Evolutionary conservation across 1,284 basidiomycete species (phyloP).

Genomic region (Volvariella surrecta): DNA sequence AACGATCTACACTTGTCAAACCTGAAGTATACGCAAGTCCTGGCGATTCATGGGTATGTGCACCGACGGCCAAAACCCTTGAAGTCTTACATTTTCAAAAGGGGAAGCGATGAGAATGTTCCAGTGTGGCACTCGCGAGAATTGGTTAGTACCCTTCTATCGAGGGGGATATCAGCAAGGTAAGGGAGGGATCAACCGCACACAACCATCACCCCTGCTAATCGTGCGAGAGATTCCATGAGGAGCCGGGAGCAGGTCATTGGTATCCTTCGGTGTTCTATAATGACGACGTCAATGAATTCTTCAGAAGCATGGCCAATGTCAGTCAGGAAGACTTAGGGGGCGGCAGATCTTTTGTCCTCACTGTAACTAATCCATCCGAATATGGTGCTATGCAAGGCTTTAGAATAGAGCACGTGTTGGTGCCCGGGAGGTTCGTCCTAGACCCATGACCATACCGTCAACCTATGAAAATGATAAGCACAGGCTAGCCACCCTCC

Average conservation of each 20-base stretch:
- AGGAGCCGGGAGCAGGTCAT: slow-evolving; percentile 55
- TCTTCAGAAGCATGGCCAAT: slow-evolving; percentile 33
- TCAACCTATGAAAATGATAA: too few species aligned
- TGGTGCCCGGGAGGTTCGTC: slow-evolving; percentile 49
- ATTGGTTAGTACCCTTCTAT: slow-evolving; percentile 37
- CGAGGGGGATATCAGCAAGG: slow-evolving; percentile 21
- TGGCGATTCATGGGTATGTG: slow-evolving; percentile 72
- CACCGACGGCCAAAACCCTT: slow-evolving; percentile 1
- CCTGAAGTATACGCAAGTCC: slow-evolving; percentile 55
- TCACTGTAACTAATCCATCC: slow-evolving; percentile 56
- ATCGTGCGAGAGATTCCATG: slow-evolving; percentile 45
- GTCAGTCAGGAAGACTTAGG: slow-evolving; percentile 9
- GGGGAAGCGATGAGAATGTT: slow-evolving; percentile 70
- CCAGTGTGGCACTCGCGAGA: slow-evolving; percentile 75
- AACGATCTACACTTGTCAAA: slow-evolving; percentile 83
- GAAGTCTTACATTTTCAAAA: slow-evolving; percentile 17
- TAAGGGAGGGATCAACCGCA: background rate
- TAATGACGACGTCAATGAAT: slow-evolving; percentile 44
- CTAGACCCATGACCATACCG: too few species aligned
- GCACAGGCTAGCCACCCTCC: too few species aligned
- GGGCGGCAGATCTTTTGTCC: slow-evolving; percentile 37
- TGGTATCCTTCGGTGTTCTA: slow-evolving; percentile 61
- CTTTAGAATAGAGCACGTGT: slow-evolving; percentile 47
- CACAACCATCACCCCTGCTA: background rate
- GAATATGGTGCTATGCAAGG: slow-evolving; percentile 63